A percentile compares a stretch with the other conserved stretches of the same genome.
These are phyloP conservation scores for Stagonosporopsis cucurbitacearum DNA, from an alignment of 2,329 filamentous ascomycete genomes.

Conservation along the genomic window DNA sequence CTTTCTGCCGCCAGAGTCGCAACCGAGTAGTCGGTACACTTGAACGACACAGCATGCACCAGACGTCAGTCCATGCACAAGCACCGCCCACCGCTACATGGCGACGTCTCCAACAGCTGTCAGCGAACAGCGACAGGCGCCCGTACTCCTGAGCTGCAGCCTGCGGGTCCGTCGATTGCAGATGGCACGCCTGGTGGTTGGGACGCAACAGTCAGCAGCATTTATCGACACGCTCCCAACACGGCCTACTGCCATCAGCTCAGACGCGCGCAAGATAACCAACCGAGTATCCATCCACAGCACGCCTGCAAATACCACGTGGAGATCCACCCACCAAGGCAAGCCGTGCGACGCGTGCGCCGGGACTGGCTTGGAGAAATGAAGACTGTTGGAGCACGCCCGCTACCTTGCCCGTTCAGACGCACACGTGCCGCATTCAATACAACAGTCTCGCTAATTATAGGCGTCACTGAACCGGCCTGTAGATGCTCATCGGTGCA, in stretches of 20 bases:
- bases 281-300: constrained; percentile 19
- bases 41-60: constrained; percentile 26
- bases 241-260: constrained; percentile 13
- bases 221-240: constrained; percentile 12
- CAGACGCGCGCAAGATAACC: constrained; percentile 32
- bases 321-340: constrained; percentile 37
- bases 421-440: constrained; percentile 46
- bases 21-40: constrained; percentile 41
- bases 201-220: constrained; percentile 17
- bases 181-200: constrained; percentile 13
- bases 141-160: constrained; percentile 33
- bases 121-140: constrained; percentile 31
- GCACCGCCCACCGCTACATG: constrained; percentile 14
- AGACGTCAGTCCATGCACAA: constrained; percentile 24
- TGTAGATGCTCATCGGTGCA: constrained; percentile 23
- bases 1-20: constrained; percentile 27
- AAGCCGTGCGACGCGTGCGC: constrained; percentile 31
- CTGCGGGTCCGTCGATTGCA: constrained; percentile 4
- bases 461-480: constrained; percentile 32
- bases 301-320: constrained; percentile 39
- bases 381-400: constrained; percentile 36
- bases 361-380: constrained; percentile 34
- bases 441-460: constrained; percentile 40
- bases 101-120: constrained; percentile 34
- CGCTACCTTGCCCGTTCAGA: constrained; percentile 27